phyloP scores from a whole-genome alignment of 768 basidiomycete genomes.

The Suillus plorans region DNA sequence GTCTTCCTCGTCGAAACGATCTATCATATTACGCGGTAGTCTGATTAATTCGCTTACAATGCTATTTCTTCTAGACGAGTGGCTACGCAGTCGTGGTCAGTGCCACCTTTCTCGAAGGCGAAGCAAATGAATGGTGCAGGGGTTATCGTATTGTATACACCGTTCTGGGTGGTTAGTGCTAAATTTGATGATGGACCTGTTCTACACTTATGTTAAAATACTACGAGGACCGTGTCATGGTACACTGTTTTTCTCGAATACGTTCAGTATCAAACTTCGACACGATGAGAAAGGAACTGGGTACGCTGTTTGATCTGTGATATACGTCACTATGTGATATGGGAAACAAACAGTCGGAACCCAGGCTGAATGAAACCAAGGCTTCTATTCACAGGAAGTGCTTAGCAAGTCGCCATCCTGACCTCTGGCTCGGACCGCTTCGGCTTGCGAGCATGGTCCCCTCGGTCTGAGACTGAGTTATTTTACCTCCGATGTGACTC shows the following conservation, averaged over 20 bases:
- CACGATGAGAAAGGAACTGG: constrained; percentile 20
- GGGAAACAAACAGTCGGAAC: background rate
- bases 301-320: background rate
- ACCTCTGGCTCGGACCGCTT: background rate
- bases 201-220: constrained; percentile 13
- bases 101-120: constrained; percentile 18
- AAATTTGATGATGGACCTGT: background rate
- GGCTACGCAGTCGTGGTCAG: no score
- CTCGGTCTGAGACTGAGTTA: background rate
- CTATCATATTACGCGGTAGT: no score
- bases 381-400: background rate
- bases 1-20: no score
- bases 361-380: background rate
- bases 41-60: no score
- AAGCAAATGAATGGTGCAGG: constrained; percentile 24
- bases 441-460: background rate
- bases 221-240: constrained; percentile 37
- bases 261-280: constrained; percentile 38
- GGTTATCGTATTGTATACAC: constrained; percentile 26
- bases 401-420: background rate
- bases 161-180: constrained; percentile 37
- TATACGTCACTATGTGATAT: background rate
- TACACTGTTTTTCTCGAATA: constrained; percentile 35
- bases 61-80: no score
- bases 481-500: background rate